Evolutionary conservation across 306 rosid species (phyloP), one percentile per base, ranked within the genome.

Genomic region (Fagus sylvatica): DNA sequence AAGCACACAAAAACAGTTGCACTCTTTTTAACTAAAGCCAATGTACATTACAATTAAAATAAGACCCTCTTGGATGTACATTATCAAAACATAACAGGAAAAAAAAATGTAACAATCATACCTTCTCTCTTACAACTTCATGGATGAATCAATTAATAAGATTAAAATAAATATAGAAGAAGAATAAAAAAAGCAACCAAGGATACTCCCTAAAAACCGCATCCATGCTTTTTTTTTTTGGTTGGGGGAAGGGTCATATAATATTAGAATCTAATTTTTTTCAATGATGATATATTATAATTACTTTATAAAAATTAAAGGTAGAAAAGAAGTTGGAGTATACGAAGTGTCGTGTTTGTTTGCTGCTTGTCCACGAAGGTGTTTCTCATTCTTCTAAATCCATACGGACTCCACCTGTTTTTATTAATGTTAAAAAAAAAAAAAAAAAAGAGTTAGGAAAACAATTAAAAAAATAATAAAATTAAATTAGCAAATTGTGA

Each of bases 151-250:
- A 74, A 75, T 73, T 60, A 71, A 75, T 33, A 78, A 71, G 62
- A 77, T 65, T 40, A 34, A 51, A 65, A 67, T 7, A 36, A 8
- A 46, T 19, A 64, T 41, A 16, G 59, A 56, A 42, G 4, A 13
- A 5, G 36, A 48, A 5, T n/a, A 16, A 9, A 74, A 74, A 43
- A 28, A 42, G 40, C 74, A 77, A 80, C 51, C 75, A 72, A 84
- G 91, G 91, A 88, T 78, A 85, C 91, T 85, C 91, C 86, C 87
- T 77, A 88, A 88, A 87, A 88, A 81, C 84, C 82, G 91, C 87
- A 88, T 88, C 91, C 91, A 78, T 84, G 91, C 87, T 80, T 75
- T 77, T 74, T 61, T 79, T 48, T 65, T 66, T 42, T 46, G n/a
- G n/a, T n/a, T n/a, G n/a, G n/a, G n/a, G n/a, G n/a, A n/a, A n/a